Conservation (phyloP, 2,329 filamentous ascomycete species). For the Scedosporium aurantiacum region DNA sequence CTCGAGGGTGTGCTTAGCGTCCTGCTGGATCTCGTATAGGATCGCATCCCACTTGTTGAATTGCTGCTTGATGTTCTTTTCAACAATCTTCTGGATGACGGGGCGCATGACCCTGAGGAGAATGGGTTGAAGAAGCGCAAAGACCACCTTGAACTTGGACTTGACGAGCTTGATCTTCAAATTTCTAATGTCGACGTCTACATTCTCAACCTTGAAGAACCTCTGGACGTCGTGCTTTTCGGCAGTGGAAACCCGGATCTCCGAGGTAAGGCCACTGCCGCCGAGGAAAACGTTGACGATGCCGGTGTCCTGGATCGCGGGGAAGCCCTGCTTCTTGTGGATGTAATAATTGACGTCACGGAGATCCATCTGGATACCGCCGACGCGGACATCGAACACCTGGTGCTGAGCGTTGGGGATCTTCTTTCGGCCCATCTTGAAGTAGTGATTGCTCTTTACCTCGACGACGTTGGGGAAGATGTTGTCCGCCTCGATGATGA, state of each 20-base stretch:
- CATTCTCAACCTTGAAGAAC: slow-evolving; percentile 91
- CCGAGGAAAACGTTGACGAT: slow-evolving; percentile 80
- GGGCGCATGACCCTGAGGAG: slow-evolving; percentile 76
- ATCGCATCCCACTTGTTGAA: slow-evolving; percentile 65
- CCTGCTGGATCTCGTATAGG: slow-evolving; percentile 67
- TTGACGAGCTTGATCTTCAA: slow-evolving; percentile 84
- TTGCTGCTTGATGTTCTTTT: slow-evolving; percentile 79
- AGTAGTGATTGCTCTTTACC: slow-evolving; percentile 84
- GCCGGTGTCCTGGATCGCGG: slow-evolving; percentile 74
- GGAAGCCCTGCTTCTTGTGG: slow-evolving; percentile 91
- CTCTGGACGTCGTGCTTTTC: slow-evolving; percentile 64
- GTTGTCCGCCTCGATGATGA: slow-evolving; percentile 93
- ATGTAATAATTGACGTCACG: slow-evolving; percentile 88
- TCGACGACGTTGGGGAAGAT: slow-evolving; percentile 88
- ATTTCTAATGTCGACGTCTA: slow-evolving; percentile 71
- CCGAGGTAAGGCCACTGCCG: slow-evolving; percentile 82
- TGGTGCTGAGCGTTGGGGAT: slow-evolving; percentile 72
- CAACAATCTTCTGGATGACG: slow-evolving; percentile 73
- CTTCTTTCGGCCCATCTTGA: slow-evolving; percentile 88
- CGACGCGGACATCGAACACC: slow-evolving; percentile 68
- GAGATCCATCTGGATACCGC: slow-evolving; percentile 87
- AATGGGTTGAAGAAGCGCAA: slow-evolving; percentile 75
- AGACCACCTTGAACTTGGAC: slow-evolving; percentile 89
- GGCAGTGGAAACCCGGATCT: slow-evolving; percentile 75
- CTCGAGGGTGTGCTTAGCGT: slow-evolving; percentile 62